Conservation (phyloP, 2,329 filamentous ascomycete genomes). For the Penicillium brasilianum region DNA sequence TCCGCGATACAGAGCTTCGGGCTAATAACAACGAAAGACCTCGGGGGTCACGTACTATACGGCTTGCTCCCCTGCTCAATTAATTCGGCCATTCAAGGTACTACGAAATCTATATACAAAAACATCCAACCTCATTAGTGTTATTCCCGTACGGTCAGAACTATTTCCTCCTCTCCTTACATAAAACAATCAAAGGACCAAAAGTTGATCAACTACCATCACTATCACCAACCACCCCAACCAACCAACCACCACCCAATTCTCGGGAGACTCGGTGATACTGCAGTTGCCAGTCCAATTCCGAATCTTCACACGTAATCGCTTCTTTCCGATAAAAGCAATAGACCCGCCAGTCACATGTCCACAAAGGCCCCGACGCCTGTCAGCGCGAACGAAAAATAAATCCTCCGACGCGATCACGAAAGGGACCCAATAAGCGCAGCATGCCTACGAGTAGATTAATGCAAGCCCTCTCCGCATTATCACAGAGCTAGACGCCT, state of each 20-base stretch:
- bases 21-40: background rate
- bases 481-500: slow-evolving; percentile 25
- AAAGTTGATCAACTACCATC: background rate
- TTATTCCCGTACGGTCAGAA: background rate
- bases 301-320: slow-evolving; percentile 22
- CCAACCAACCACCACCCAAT: slow-evolving; percentile 16
- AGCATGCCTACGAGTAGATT: background rate
- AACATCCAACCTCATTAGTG: background rate
- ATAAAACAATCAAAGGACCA: background rate
- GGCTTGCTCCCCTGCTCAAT: background rate
- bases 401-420: slow-evolving; percentile 20
- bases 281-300: slow-evolving; percentile 29
- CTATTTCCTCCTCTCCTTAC: background rate
- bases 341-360: slow-evolving; percentile 24
- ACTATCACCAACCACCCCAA: background rate
- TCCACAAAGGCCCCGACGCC: background rate
- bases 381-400: slow-evolving; percentile 8
- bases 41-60: background rate
- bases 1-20: background rate
- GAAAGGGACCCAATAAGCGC: slow-evolving; percentile 18
- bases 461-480: slow-evolving; percentile 32
- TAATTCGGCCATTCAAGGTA: background rate
- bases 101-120: background rate
- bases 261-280: slow-evolving; percentile 22
- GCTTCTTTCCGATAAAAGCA: slow-evolving; percentile 11